Percentiles rank a stretch among this genome's conserved stretches.
These are phyloP conservation scores for Lachnellula subtilissima DNA, from an alignment of 2,329 filamentous ascomycete species.

Conservation along the genomic window DNA sequence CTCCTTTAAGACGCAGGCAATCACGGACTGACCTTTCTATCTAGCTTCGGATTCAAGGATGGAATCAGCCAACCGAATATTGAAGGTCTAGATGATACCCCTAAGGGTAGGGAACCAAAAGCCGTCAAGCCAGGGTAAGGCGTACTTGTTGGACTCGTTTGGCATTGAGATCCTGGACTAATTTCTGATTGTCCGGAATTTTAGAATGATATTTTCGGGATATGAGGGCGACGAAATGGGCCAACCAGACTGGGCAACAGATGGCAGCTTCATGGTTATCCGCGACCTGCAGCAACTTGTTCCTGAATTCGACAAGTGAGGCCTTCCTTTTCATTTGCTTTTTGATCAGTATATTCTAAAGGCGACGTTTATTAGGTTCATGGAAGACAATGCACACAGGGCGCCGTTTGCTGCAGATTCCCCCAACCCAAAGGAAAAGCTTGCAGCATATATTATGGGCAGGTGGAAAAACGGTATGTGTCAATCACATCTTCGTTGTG, in stretches of 20 bases:
- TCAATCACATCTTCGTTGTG: background rate
- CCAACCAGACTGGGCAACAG: conserved; percentile 37
- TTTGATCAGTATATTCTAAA: no score
- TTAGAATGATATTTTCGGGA: background rate
- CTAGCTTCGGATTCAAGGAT: no score
- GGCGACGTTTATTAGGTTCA: conserved; percentile 24
- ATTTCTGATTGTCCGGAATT: background rate
- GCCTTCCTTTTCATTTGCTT: no score
- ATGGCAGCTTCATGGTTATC: conserved; percentile 42
- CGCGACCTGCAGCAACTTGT: conserved; percentile 42
- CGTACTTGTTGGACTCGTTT: background rate
- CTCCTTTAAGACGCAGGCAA: no score
- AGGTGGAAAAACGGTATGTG: conserved; percentile 36
- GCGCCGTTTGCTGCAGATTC: conserved; percentile 2
- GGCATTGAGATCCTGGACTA: background rate
- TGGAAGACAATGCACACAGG: conserved; percentile 30
- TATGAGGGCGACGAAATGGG: conserved; percentile 4
- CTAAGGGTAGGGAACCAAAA: no score
- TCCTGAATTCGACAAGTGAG: conserved; percentile 36
- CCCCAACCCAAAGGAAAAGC: conserved; percentile 30
- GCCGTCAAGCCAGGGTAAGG: no score
- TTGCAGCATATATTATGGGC: conserved; percentile 40
- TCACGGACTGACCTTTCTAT: no score
- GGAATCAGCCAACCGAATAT: no score
- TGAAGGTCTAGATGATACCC: no score